These are phyloP conservation scores for Pseudogymnoascus verrucosus DNA, from an alignment of 2,329 filamentous ascomycete genomes.

Conservation along the genomic window DNA sequence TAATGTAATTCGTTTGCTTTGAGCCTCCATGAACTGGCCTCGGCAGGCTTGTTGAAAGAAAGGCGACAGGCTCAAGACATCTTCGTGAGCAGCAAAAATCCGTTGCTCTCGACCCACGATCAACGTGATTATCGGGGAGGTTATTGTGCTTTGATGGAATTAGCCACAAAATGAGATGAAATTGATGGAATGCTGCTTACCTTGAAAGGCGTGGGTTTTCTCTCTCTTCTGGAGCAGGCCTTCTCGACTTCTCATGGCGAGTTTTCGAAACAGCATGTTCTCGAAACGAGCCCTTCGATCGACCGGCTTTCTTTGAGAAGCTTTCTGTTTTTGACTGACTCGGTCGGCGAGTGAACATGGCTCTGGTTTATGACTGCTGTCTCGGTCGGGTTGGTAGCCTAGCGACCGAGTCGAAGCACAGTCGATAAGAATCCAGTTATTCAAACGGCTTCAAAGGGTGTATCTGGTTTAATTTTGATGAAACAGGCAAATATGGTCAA, in stretches of 20 bases:
- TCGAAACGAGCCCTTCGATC: constrained; percentile 25
- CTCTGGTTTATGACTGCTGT: constrained; percentile 3
- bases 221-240: constrained; percentile 19
- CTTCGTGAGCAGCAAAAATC: constrained; percentile 86
- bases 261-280: constrained; percentile 30
- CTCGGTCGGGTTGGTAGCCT: constrained; percentile 5
- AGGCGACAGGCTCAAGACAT: constrained; percentile 68
- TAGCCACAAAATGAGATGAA: neutral
- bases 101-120: constrained; percentile 74
- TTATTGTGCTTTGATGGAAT: constrained; percentile 39
- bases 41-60: constrained; percentile 65
- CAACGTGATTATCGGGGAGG: constrained; percentile 69
- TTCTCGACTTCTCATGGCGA: constrained; percentile 24
- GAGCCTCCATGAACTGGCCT: constrained; percentile 52
- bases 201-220: constrained; percentile 17
- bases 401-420: neutral
- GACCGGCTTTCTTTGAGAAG: constrained; percentile 23
- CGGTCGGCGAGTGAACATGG: constrained; percentile 16
- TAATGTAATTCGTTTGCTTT: constrained; percentile 65
- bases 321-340: constrained; percentile 24
- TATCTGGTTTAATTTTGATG: neutral
- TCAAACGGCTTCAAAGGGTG: constrained; percentile 1
- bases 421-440: neutral
- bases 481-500: constrained; percentile 3
- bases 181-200: constrained; percentile 16